Evolutionary conservation across 2,329 filamentous ascomycete species (phyloP).

Genomic region (Aschersonia sp.): DNA sequence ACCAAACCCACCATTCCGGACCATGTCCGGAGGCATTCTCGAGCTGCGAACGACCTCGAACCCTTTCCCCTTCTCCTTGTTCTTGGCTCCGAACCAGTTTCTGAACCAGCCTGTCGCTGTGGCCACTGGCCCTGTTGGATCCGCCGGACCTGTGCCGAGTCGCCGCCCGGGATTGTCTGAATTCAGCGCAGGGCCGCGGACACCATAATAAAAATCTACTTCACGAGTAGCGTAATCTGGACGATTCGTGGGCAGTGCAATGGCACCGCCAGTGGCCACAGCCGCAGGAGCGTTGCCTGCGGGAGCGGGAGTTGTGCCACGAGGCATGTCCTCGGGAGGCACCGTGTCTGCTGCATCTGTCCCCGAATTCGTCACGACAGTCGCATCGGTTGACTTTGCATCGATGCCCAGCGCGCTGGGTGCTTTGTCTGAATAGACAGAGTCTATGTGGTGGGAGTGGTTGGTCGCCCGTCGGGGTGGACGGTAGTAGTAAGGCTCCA

Average conservation of each 20-base stretch:
- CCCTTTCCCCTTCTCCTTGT: slow-evolving; percentile 87
- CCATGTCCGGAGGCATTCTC: slow-evolving; percentile 66
- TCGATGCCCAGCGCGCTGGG: slow-evolving; percentile 16
- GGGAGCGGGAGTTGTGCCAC: slow-evolving; percentile 24
- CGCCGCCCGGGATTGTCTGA: slow-evolving; percentile 70
- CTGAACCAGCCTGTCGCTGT: slow-evolving; percentile 86
- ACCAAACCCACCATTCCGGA: slow-evolving; percentile 34
- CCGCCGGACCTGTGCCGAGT: slow-evolving; percentile 83
- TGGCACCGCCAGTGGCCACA: slow-evolving; percentile 10
- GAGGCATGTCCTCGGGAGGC: slow-evolving; percentile 18
- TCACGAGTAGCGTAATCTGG: slow-evolving; percentile 89
- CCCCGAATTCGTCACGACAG: neutral
- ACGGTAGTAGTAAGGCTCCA: slow-evolving; percentile 62
- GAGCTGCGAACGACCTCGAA: slow-evolving; percentile 93
- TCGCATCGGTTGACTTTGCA: neutral
- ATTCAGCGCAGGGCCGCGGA: slow-evolving; percentile 74
- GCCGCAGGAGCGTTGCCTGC: neutral
- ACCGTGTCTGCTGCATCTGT: slow-evolving; percentile 18
- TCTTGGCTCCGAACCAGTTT: slow-evolving; percentile 64
- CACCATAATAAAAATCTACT: slow-evolving; percentile 92
- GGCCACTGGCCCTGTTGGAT: slow-evolving; percentile 82
- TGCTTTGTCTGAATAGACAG: slow-evolving; percentile 16
- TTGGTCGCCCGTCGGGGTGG: slow-evolving; percentile 61
- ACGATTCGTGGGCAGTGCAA: slow-evolving; percentile 35
- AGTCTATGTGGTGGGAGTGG: slow-evolving; percentile 33